Conservation (phyloP, 108 stramenopile species). For the Cyclostephanos tholiformis region DNA sequence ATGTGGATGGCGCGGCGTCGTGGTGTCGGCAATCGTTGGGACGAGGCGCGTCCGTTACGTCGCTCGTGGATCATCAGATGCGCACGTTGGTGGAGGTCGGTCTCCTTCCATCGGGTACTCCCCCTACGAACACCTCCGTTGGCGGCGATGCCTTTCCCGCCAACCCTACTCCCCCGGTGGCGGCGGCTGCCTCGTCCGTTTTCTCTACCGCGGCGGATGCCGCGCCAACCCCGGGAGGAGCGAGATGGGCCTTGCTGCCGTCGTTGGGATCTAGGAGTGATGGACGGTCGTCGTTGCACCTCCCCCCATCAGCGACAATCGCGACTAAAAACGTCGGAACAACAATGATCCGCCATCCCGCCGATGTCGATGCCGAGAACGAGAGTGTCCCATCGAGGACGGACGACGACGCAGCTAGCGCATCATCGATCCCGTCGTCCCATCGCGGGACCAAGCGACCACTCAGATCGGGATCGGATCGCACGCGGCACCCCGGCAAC, state of each 20-base stretch:
- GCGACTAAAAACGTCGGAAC: too few relatives aligned
- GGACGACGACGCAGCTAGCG: background rate
- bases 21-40: conserved; percentile 17
- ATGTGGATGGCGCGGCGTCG: conserved; percentile 14
- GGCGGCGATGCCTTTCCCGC: too few relatives aligned
- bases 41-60: conserved; percentile 4
- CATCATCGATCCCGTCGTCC: background rate
- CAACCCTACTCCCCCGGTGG: too few relatives aligned
- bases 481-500: background rate
- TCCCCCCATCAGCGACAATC: background rate
- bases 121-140: too few relatives aligned
- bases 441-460: conserved; percentile 11
- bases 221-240: too few relatives aligned
- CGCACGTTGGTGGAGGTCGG: too few relatives aligned
- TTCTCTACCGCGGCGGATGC: too few relatives aligned
- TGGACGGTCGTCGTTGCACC: too few relatives aligned
- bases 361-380: background rate
- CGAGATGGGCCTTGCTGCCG: conserved; percentile 13
- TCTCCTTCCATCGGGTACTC: too few relatives aligned
- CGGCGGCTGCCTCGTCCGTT: too few relatives aligned
- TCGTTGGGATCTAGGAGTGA: conserved; percentile 7
- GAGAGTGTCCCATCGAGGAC: background rate
- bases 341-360: too few relatives aligned
- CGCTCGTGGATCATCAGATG: too few relatives aligned
- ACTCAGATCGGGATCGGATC: background rate